Evolutionary conservation across 345 rosid genomes (phyloP), one percentile per base, ranked within the genome.

Genomic region (Hibiscus syriacus): DNA sequence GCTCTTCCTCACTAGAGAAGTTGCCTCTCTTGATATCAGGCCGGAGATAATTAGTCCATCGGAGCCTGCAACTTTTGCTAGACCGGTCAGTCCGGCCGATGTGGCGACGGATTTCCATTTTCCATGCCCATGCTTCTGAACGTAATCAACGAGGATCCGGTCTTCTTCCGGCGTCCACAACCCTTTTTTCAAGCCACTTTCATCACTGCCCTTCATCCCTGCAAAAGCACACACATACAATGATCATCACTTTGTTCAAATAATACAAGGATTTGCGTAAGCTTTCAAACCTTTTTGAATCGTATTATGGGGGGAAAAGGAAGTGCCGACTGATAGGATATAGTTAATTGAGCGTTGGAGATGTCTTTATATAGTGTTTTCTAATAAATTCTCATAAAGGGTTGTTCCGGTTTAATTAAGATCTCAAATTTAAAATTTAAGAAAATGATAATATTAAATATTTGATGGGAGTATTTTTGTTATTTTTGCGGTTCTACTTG

Each of bases 1-100:
- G 80, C 71, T 89, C 90, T 81, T 89, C 96, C 55, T 89, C 90
- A 5, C 77, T 72, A 9, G 89, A 77, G 75, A 89, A 89, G 48
- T 76, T 84, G 23, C 96, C 92, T 73, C 96, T 81, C 74, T 81
- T 85, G 68, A 89, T 89, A 57, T 89, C 89, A n/a, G 92, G 92
- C 65, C 96, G 77, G 39, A 89, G 80, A 73, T 89, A 89, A 73
- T 89, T 89, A 43, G 87, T 89, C 92, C 96, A 87, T 62, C 96
- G 59, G 20, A 87, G 75, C 71, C 96, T 80, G 66, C 96, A 89
- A 74, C 96, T 89, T 74, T 89, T 89, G 3, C 96, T 92, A 14
- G 92, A 89, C 62, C 96, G 72, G 70, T 89, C 64, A 87, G 69
- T n/a, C 96, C 90, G 5, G 92, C 92, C 59, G 79, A 84, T 68